Evolutionary conservation across 805 yeast species (phyloP).

Genomic region (Blastobotrys peoriensis): DNA sequence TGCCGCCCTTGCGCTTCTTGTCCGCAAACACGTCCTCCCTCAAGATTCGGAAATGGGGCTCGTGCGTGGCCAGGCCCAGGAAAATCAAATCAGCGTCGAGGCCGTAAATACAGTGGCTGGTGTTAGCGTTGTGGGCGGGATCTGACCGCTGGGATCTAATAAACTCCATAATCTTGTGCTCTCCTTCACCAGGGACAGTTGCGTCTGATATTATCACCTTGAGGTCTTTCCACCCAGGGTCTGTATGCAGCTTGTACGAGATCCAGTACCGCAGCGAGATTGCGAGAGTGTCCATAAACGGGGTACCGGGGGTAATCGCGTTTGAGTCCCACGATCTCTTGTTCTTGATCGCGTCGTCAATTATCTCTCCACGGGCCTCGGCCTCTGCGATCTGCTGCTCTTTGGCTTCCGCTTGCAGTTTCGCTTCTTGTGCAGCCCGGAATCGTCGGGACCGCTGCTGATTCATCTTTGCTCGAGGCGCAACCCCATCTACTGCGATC

Average conservation of each 20-base stretch:
- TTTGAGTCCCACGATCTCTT: constrained; percentile 83
- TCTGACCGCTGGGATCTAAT: constrained; percentile 84
- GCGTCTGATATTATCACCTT: constrained; percentile 93
- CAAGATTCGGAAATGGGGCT: constrained; percentile 88
- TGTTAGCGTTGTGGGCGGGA: constrained; percentile 84
- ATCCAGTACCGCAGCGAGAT: constrained; percentile 83
- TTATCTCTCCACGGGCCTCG: constrained; percentile 64
- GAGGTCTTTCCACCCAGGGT: constrained; percentile 88
- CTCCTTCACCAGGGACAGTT: constrained; percentile 99
- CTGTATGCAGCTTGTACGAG: constrained; percentile 76
- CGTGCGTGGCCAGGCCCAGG: constrained; percentile 94
- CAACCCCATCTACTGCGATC: constrained; percentile 99
- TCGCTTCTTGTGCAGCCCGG: constrained; percentile 90
- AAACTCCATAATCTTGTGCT: constrained; percentile 95
- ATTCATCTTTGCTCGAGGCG: constrained; percentile 98
- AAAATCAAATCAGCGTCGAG: constrained; percentile 96
- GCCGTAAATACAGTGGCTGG: constrained; percentile 94
- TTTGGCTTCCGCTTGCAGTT: constrained; percentile 85
- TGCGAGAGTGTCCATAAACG: constrained; percentile 89
- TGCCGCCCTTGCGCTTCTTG: constrained; percentile 36
- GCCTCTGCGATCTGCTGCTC: constrained; percentile 53
- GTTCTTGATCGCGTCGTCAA: constrained; percentile 64
- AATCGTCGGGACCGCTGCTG: constrained; percentile 96
- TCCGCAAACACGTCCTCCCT: constrained; percentile 96
- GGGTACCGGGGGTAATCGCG: constrained; percentile 95